Evolutionary conservation across 2,329 filamentous ascomycete species (phyloP), one percentile per base, ranked within the genome.

Genomic region (Stagonosporopsis cucurbitacearum): DNA sequence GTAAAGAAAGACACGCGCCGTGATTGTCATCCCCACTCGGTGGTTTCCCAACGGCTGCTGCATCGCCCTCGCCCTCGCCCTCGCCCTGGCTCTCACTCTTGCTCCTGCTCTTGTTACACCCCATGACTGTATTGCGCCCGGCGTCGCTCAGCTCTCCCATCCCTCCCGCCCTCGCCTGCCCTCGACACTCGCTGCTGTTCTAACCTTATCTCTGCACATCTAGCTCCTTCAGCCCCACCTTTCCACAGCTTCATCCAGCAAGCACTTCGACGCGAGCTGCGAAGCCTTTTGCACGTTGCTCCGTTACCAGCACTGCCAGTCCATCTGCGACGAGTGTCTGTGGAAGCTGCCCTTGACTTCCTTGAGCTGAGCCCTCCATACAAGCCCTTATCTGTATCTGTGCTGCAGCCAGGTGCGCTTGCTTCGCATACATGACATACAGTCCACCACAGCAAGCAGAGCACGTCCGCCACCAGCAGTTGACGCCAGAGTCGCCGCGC

Each of bases 401-500:
- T 46, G 47, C 55, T 58, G 41, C 57, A 20, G 51, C 51, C 41
- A 43, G 49, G 45, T 58, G 62, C 63, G 65, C 66, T 56, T 49
- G 58, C 47, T 33, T 41, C 53, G 53, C 53, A 41, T 50, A 52
- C 66, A 67, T 74, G 71, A 70, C 73, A 67, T 82, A 81, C 76
- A 81, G 78, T 77, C 78, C 69, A 82, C 83, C 74, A 79, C 78
- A 63, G 83, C 80, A 84, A 73, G 77, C 82, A 70, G 77, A 78
- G 67, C 83, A 88, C 74, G 85, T 86, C 72, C 84, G 83, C 71
- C 85, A 86, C 77, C 83, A 86, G 74, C 84, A 84, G 63, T 78
- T 88, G 69, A 88, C 86, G 70, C 88, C 88, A 62, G 85, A 88
- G 70, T 90, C 87, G 72, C 88, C 88, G 69, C 86, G 87, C 67